Percentiles rank a stretch among this genome's conserved stretches.
Conservation (phyloP, 495 filamentous ascomycete genomes). For the Darksidea phi region DNA sequence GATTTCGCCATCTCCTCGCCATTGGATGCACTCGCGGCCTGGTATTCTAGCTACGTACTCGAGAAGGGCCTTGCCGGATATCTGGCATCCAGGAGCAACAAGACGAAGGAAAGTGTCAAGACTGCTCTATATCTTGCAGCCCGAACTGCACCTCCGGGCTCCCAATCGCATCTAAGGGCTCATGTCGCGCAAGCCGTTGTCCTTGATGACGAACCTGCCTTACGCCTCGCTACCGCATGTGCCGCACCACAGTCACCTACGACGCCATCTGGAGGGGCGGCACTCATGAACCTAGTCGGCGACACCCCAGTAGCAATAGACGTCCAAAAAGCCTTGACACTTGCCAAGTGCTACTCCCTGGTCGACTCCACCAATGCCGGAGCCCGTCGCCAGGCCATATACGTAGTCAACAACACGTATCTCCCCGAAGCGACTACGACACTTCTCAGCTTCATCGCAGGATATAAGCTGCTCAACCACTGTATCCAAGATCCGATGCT, state of each 20-base stretch:
- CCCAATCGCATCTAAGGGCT: conserved; percentile 72
- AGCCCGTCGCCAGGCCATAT: conserved; percentile 25
- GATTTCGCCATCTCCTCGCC: conserved; percentile 84
- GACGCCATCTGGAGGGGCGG: conserved; percentile 39
- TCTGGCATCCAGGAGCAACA: conserved; percentile 44
- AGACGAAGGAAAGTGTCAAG: conserved; percentile 49
- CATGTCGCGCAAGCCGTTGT: conserved; percentile 69
- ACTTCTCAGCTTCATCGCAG: conserved; percentile 74
- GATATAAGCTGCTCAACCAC: conserved; percentile 67
- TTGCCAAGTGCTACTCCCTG: conserved; percentile 76
- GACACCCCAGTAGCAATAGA: conserved; percentile 54
- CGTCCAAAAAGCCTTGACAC: conserved; percentile 68
- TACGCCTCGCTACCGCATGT: conserved; percentile 56
- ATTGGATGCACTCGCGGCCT: conserved; percentile 84
- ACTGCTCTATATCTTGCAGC: conserved; percentile 66
- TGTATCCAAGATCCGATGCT: conserved; percentile 13
- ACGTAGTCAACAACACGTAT: conserved; percentile 33
- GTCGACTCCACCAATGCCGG: conserved; percentile 49
- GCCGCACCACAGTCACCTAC: conserved; percentile 50
- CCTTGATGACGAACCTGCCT: conserved; percentile 52
- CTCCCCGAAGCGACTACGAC: conserved; percentile 50
- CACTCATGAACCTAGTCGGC: conserved; percentile 38
- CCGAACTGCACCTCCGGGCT: conserved; percentile 74
- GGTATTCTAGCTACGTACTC: conserved; percentile 79
- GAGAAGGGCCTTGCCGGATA: conserved; percentile 65